These are phyloP conservation scores for Syzygium grande DNA, from an alignment of 345 rosid species.

Conservation along the genomic window DNA sequence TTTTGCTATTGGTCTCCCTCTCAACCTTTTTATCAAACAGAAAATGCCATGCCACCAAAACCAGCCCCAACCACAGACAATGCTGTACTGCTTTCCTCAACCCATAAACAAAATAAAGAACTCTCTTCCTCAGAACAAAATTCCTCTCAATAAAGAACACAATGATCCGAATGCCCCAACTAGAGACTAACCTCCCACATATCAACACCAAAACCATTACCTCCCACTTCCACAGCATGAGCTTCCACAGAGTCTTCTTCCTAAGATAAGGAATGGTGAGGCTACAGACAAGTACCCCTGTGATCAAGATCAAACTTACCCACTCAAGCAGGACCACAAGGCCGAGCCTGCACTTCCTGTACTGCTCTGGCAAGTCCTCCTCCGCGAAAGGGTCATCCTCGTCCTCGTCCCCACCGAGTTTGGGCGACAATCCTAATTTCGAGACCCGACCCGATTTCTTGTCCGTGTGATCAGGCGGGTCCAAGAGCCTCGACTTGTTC, in stretches of 20 bases:
- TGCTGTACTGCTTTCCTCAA: constrained; percentile 51
- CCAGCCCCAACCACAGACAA: constrained; percentile 66
- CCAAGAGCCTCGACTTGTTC: constrained; percentile 36
- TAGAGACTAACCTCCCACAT: constrained; percentile 64
- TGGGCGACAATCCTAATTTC: constrained; percentile 3
- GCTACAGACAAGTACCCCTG: constrained; percentile 29
- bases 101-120: constrained; percentile 56
- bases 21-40: constrained; percentile 46
- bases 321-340: constrained; percentile 34
- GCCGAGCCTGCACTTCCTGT: constrained; percentile 19
- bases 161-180: constrained; percentile 47
- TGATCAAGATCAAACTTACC: constrained; percentile 39
- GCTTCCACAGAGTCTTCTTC: constrained; percentile 20
- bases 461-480: constrained; percentile 24
- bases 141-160: constrained; percentile 66
- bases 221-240: constrained; percentile 67
- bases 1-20: constrained; percentile 14
- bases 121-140: constrained; percentile 55
- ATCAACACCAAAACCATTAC: constrained; percentile 50
- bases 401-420: constrained; percentile 18
- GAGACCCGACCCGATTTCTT: constrained; percentile 18
- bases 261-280: constrained; percentile 28
- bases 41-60: constrained; percentile 51
- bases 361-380: constrained; percentile 56
- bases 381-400: constrained; percentile 53